Evolutionary conservation across 208 protist genomes (phyloP).

Genomic region (Leptomonas pyrrhocoris): DNA sequence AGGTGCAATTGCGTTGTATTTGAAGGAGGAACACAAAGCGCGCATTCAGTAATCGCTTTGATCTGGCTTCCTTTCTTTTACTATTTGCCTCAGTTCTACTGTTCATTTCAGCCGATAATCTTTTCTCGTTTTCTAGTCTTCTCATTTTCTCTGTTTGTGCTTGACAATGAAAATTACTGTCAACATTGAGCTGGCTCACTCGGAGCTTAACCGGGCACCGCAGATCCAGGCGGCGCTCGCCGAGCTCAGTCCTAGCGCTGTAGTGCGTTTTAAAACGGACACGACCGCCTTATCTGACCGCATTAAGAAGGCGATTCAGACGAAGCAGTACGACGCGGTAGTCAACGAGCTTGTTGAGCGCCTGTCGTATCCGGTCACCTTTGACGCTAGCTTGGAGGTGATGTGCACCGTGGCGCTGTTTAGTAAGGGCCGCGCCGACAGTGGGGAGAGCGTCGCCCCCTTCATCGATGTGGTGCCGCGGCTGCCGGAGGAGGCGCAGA

Average conservation of each 20-base stretch:
- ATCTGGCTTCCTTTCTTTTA: background rate
- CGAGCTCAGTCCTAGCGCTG: constrained; percentile 33
- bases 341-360: constrained; percentile 61
- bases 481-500: constrained; percentile 50
- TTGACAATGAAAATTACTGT: constrained; percentile 76
- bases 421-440: constrained; percentile 60
- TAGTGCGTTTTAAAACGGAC: constrained; percentile 67
- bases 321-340: constrained; percentile 58
- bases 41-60: background rate
- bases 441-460: constrained; percentile 57
- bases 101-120: background rate
- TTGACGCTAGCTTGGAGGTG: constrained; percentile 64
- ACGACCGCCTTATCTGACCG: constrained; percentile 50
- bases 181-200: constrained; percentile 75
- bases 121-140: constrained; percentile 9
- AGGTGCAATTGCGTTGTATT: background rate
- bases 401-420: constrained; percentile 74
- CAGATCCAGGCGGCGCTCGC: constrained; percentile 62
- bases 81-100: background rate
- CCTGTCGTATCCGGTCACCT: constrained; percentile 46
- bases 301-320: constrained; percentile 61
- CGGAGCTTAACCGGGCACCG: constrained; percentile 51
- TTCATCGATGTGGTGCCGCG: constrained; percentile 66
- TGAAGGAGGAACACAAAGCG: background rate
- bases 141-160: constrained; percentile 3